Percentiles rank a stretch among this genome's conserved stretches.
These are phyloP conservation scores for Hyphopichia burtonii DNA, from an alignment of 1,139 yeast genomes.

Conservation along the genomic window DNA sequence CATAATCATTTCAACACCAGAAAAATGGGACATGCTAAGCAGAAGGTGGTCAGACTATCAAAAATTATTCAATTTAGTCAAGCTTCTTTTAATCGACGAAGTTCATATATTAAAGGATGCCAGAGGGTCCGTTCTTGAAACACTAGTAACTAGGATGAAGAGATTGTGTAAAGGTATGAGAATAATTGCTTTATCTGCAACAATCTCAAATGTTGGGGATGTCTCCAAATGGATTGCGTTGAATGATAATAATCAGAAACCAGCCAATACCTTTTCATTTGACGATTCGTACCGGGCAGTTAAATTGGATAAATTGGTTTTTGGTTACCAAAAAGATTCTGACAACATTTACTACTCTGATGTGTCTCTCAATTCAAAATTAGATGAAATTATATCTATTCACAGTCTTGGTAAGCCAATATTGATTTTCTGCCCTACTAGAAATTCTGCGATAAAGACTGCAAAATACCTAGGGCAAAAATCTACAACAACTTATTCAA, in stretches of 20 bases:
- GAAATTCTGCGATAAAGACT: slow-evolving; percentile 46
- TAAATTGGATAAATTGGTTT: slow-evolving; percentile 35
- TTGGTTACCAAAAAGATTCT: slow-evolving; percentile 34
- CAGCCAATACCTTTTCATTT: slow-evolving; percentile 35
- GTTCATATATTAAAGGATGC: slow-evolving; percentile 46
- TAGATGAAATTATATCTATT: slow-evolving; percentile 31
- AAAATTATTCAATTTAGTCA: slow-evolving; percentile 26
- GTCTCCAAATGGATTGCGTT: slow-evolving; percentile 45
- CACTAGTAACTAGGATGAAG: slow-evolving; percentile 52
- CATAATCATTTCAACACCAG: slow-evolving; percentile 55
- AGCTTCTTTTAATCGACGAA: slow-evolving; percentile 49
- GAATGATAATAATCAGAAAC: slow-evolving; percentile 10
- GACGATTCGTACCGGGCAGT: slow-evolving; percentile 51
- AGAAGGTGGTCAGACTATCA: slow-evolving; percentile 47
- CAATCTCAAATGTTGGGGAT: slow-evolving; percentile 52
- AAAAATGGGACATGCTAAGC: slow-evolving; percentile 56
- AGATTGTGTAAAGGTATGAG: slow-evolving; percentile 35
- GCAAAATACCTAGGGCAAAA: slow-evolving; percentile 35
- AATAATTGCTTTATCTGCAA: slow-evolving; percentile 53
- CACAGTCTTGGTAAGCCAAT: slow-evolving; percentile 43
- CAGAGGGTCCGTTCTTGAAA: slow-evolving; percentile 55
- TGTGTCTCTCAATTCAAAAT: slow-evolving; percentile 33
- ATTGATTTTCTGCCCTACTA: slow-evolving; percentile 53
- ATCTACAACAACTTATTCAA: background rate
- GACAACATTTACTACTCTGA: slow-evolving; percentile 48